Base-by-base conservation (phyloP, 345 rosid genomes). In the Citrus reticulata region DNA sequence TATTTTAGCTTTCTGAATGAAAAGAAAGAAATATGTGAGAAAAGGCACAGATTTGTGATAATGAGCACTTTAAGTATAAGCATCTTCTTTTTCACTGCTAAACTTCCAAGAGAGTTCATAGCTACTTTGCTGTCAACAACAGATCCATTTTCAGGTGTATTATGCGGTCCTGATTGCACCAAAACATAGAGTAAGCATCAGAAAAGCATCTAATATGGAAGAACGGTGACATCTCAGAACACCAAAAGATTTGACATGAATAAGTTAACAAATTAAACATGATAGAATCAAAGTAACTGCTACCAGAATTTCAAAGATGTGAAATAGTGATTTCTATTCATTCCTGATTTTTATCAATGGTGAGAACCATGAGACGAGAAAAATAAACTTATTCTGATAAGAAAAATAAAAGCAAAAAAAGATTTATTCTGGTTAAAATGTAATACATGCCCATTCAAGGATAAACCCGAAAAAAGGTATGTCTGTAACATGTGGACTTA, bases 1-100 rank as follows among this genome's bases (percentile, higher is more conserved):
- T 46, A 55, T 42, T 72, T 73, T 57, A 54, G 37, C 75, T 27
- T 75, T 81, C 77, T 81, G 80, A 71, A 76, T 30, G 20, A 67
- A 27, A 77, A 71, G 59, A 70, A 68, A 69, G 65, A 39, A 39
- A 65, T 71, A n/a, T 46, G 58, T 24, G 17, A 42, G 79, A 80
- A n/a, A 27, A 75, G 22, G 70, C 25, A 64, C 32, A 46, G 13
- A 16, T 60, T 17, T 25, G 20, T 17, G 20, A 24, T 35, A 25
- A 6, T 9, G 27, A 40, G 40, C 39, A 37, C 55, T 9, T 54
- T 9, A 20, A 40, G 1, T 35, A 49, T 9, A 8, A 24, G 37
- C 24, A 9, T 74, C 7, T 1, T 58, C 24, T 57, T 32, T 24
- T 55, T 77, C 77, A 76, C 80, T 72, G 11, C 42, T 42, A 63